Base-by-base conservation (phyloP, 1,284 basidiomycete genomes). In the Sparassis latifolia region DNA sequence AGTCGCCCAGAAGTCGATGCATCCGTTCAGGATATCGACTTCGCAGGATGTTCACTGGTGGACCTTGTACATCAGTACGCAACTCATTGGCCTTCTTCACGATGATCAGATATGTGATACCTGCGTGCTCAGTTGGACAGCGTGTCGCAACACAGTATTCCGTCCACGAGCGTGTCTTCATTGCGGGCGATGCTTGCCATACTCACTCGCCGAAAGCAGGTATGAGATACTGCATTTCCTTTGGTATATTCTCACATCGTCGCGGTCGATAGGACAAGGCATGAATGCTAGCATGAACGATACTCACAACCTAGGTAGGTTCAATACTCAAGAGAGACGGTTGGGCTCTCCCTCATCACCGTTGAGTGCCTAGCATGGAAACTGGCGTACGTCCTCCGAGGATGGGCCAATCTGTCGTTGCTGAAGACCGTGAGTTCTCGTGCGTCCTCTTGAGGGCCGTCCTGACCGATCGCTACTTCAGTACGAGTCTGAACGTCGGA, bases 211-310 rank as follows among this genome's bases (percentile, higher is more conserved):
- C 89, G 0, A 92, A 80, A 58, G 76, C 77, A 3, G 66, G 64
- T 59, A 33, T 3, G 59, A 20, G 20, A 20, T 50, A n/a, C 2
- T 6, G 1, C 12, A 10, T 12, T 37, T 12, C 2, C 6, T 42
- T 3, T 3, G 27, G 9, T 10, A 42, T 42, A 42, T 27, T 7
- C n/a, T 38, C 9, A n/a, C 7, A n/a, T 38, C 7, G n/a, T 38
- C 35, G n/a, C 7, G 35, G 35, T 42, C 84, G 71, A 69, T 81
- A 70, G 79, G 86, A 74, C 70, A 80, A 58, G 80, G 80, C 1
- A 82, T 82, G 80, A 84, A 84, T 58, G 79, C 79, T 2, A 86
- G 85, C 58, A 90, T 92, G 86, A 86, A 84, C 54, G 89, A 92
- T 62, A 80, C 83, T 10, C 88, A 89, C 57, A 91, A 91, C 60